Base-by-base conservation (phyloP, 2,329 filamentous ascomycete genomes). In the Polychaeton citri region DNA sequence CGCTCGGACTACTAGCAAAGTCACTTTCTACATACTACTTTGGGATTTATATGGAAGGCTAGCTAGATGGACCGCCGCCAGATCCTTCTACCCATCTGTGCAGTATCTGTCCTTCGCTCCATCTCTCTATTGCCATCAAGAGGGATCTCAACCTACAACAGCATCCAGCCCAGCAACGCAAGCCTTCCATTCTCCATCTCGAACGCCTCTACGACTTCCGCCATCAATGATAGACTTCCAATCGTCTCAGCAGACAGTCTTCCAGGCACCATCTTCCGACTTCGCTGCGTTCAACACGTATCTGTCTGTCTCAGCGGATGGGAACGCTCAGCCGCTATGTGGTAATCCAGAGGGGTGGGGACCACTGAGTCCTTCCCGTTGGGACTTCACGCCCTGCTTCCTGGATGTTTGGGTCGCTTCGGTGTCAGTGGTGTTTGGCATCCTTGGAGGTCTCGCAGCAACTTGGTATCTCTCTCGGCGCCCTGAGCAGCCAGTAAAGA, bases 321-420 rank as follows among this genome's bases (percentile, higher is more conserved):
- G 30, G 12, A 17, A 32, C 12, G 37, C 37, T 19, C 81, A 92
- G 57, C 76, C 83, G 39, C 67, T 95, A 59, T 96, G 88, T 63
- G 76, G 81, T 58, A 90, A 94, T 61, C 67, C 70, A 37, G 88
- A 96, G 62, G 92, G 90, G 52, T 98, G 90, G 90, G 92, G 92
- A 1, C 90, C 90, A 16, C 57, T 98, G 55, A 95, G 86, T 61
- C 77, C 79, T 21, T 69, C 77, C 47, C 73, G 88, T 58, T 95
- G 85, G 61, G 90, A 98, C 63, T 86, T 98, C 52, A 96, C 90
- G 12, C 88, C 90, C 28, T 98, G 90, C 66, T 98, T 98, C 56
- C 77, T 96, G 51, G 92, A 98, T 57, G 74, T 93, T 16, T 87
- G 84, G 75, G 74, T 96, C 40, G 75, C 81, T 21, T 63, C 71